Base-by-base conservation (phyloP, 176 grass and related monocot genomes). In the Cenchrus americanus region DNA sequence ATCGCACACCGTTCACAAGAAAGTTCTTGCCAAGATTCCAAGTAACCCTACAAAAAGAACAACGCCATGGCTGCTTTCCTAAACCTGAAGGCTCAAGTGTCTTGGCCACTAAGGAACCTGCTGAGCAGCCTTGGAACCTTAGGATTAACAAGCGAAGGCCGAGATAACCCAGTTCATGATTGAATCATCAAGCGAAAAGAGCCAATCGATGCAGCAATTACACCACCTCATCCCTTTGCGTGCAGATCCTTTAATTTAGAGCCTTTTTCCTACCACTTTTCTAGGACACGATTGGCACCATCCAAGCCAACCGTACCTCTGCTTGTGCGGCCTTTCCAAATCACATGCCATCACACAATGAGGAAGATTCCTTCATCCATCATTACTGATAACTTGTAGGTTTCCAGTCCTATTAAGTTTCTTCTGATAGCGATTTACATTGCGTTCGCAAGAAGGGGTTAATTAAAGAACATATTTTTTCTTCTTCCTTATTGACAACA, bases 11-110 rank as follows among this genome's bases (percentile, higher is more conserved):
- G 11, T 24, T 83, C 66, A 55, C 66, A 41, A 79, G 66, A 88
- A 84, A 84, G 60, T 80, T 84, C 59, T 74, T 73, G 81, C 68
- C 26, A 60, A 68, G 81, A 88, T 88, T 30, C 68, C 81, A 84
- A 79, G 75, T 51, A 59, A 84, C 24, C 67, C 66, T 73, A 40
- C 68, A 44, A 63, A 63, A 84, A 18, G 73, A 80, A 19, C 43
- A 49, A 41, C 14, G 26, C 7, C 37, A 34, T 34, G 32, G 32
- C 57, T 73, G 14, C 68, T 67, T 88, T 80, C 30, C 68, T 43
- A 10, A 48, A 66, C 15, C 68, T 51, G 49, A 79, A 70, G 43
- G 43, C 43, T 26, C 21, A 70, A 84, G 60, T 88, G 18, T 84
- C 82, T 89, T 84, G 61, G 41, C 42, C 27, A 84, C 42, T 75